Evolutionary conservation across 2,329 filamentous ascomycete species (phyloP).

Genomic region (Stagonosporopsis cucurbitacearum): DNA sequence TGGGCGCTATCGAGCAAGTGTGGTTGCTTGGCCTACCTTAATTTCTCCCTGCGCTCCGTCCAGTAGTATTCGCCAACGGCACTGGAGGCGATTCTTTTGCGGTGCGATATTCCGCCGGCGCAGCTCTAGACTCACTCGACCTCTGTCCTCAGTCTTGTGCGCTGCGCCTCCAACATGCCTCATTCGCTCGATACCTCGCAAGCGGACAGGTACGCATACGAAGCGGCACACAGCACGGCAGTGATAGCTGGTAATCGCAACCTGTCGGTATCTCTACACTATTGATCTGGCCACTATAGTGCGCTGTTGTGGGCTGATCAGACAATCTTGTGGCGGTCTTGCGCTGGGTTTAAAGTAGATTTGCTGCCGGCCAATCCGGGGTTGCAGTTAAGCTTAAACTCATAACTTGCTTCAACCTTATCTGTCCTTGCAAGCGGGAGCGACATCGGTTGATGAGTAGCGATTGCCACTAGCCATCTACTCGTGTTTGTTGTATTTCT

Average conservation of each 20-base stretch:
- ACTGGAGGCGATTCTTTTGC: constrained; percentile 3
- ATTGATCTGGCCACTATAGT: constrained; percentile 1
- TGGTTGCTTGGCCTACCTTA: constrained; percentile 47
- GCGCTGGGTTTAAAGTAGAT: constrained; percentile 9
- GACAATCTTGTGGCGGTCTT: constrained; percentile 23
- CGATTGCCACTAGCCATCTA: constrained; percentile 17
- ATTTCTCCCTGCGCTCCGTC: constrained; percentile 25
- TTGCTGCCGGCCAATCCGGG: constrained; percentile 27
- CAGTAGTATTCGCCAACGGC: constrained; percentile 3
- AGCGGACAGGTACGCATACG: neutral
- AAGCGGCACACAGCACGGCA: neutral
- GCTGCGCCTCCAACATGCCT: constrained; percentile 10
- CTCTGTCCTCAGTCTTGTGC: neutral
- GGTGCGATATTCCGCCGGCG: constrained; percentile 26
- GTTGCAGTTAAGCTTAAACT: constrained; percentile 47
- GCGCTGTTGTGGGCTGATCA: constrained; percentile 14
- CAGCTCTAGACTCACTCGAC: constrained; percentile 18
- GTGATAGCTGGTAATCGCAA: neutral
- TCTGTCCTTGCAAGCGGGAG: constrained; percentile 39
- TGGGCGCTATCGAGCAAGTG: constrained; percentile 32
- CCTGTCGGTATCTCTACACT: neutral
- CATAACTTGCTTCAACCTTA: constrained; percentile 48
- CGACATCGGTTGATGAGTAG: constrained; percentile 36
- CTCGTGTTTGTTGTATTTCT: constrained; percentile 8
- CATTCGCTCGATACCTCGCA: neutral